Evolutionary conservation across 352 stramenopile species (phyloP), one percentile per base, ranked within the genome.

Genomic region (Globisporangium ultimum): DNA sequence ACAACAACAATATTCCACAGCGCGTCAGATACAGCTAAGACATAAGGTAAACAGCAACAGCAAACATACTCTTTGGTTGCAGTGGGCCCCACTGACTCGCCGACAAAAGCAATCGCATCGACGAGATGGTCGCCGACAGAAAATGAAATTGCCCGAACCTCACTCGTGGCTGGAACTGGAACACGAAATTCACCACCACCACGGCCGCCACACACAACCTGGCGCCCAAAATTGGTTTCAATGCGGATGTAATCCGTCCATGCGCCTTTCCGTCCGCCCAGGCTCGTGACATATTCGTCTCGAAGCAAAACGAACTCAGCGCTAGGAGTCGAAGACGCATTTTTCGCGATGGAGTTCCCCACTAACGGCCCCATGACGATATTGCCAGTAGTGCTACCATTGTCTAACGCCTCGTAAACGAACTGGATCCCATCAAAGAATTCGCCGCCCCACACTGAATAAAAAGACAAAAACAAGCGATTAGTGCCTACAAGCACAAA

Each of bases 351-450:
- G 0, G 60, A 55, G 60, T 90, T 91, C 48, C 83, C 83, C 3
- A 88, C 5, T 6, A 92, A 60, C n/a, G 58, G 34, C 18, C 83
- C 72, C 36, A 65, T 61, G 3, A 79, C 68, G 7, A 53, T 47
- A 0, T 38, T 54, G 12, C 55, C 54, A 13, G 47, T 47, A 14
- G 70, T 61, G 2, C 40, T 63, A 3, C 10, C 46, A 6, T 41
- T 53, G 3, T 70, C 63, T 50, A 67, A 72, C 49, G 55, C 64
- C 14, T 85, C 67, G 50, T 90, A 92, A 6, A 80, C 53, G 47
- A 89, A 84, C 49, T 82, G 66, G 21, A 84, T 51, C 5, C 85
- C 85, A 22, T 94, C 78, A 42, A 94, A 84, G 55, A 87, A 92
- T 15, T 86, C 61, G 6, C 58, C 61, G 34, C 77, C 79, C 85